These are phyloP conservation scores for Kazachstania martiniae DNA, from an alignment of 805 yeast species.

Conservation along the genomic window DNA sequence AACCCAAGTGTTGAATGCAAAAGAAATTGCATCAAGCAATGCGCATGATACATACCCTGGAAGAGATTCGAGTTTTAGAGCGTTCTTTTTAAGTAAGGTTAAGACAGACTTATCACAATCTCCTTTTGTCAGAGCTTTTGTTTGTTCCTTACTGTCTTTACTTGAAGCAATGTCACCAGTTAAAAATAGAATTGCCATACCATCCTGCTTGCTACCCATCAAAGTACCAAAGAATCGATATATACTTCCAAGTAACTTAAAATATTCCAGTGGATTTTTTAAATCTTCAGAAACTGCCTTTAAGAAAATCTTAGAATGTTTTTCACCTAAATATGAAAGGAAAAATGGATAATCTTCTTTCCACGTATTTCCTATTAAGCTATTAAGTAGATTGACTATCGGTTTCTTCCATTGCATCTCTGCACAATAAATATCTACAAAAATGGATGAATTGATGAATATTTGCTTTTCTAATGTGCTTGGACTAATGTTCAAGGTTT, in stretches of 20 bases:
- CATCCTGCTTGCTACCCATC: conserved; percentile 66
- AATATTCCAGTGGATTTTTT: conserved; percentile 43
- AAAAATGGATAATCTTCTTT: conserved; percentile 60
- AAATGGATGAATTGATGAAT: conserved; percentile 42
- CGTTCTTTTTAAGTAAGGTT: conserved; percentile 43
- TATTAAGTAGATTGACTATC: conserved; percentile 46
- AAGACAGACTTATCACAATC: conserved; percentile 34
- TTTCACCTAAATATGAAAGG: conserved; percentile 68
- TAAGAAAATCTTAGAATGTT: conserved; percentile 47
- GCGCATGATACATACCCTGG: conserved; percentile 59
- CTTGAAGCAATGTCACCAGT: conserved; percentile 39
- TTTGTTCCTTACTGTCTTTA: conserved; percentile 8
- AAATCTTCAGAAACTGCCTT: conserved; percentile 52
- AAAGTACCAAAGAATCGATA: conserved; percentile 59
- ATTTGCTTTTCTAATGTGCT: conserved; percentile 57
- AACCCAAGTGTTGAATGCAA: conserved; percentile 72
- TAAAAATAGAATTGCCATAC: conserved; percentile 57
- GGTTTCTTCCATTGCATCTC: conserved; percentile 35
- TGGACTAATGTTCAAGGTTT: conserved; percentile 36
- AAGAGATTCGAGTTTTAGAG: conserved; percentile 39
- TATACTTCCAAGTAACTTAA: conserved; percentile 40
- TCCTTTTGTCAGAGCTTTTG: background rate
- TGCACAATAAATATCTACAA: conserved; percentile 46
- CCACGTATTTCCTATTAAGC: conserved; percentile 48
- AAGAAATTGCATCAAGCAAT: conserved; percentile 59